Conservation (phyloP, 1,284 basidiomycete species). For the Microbotryum violaceum region DNA sequence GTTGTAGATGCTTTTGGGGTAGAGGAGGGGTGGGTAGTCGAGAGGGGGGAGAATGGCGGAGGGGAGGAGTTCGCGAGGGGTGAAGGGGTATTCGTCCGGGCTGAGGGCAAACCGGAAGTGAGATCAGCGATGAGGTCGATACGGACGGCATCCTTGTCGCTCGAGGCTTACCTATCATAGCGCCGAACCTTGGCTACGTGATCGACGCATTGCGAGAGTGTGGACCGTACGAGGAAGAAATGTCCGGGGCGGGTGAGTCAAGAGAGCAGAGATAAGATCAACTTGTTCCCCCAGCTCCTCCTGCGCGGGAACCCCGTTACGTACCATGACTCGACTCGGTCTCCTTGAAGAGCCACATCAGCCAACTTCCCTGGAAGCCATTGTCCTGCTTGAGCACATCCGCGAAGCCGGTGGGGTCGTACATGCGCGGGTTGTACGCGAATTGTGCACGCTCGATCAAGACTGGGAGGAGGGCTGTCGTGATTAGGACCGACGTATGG, state of each 20-base stretch:
- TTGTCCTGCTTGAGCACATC: slow-evolving; percentile 55
- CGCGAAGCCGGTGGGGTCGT: slow-evolving; percentile 58
- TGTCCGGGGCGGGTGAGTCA: background rate
- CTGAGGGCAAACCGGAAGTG: slow-evolving; percentile 44
- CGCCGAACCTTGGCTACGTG: slow-evolving; percentile 76
- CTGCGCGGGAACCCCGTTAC: slow-evolving; percentile 34
- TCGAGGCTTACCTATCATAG: slow-evolving; percentile 64
- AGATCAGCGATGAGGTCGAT: background rate
- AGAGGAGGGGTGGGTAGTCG: slow-evolving; percentile 66
- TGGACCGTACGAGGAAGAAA: background rate
- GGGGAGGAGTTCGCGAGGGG: slow-evolving; percentile 61
- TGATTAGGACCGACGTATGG: too few species aligned
- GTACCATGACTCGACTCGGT: slow-evolving; percentile 87
- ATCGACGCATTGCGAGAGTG: too few species aligned
- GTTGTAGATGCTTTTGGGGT: slow-evolving; percentile 70
- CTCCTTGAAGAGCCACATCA: slow-evolving; percentile 96
- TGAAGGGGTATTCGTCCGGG: slow-evolving; percentile 97
- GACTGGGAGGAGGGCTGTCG: slow-evolving; percentile 40
- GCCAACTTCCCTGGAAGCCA: slow-evolving; percentile 76
- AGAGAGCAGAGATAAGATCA: too few species aligned
- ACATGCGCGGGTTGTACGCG: slow-evolving; percentile 86
- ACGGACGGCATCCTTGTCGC: background rate
- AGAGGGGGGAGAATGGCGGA: slow-evolving; percentile 71
- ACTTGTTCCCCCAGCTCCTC: too few species aligned
- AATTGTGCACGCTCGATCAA: slow-evolving; percentile 97